phyloP scores from a whole-genome alignment of 176 grass and related monocot genomes.

The Musa schizocarpa region DNA sequence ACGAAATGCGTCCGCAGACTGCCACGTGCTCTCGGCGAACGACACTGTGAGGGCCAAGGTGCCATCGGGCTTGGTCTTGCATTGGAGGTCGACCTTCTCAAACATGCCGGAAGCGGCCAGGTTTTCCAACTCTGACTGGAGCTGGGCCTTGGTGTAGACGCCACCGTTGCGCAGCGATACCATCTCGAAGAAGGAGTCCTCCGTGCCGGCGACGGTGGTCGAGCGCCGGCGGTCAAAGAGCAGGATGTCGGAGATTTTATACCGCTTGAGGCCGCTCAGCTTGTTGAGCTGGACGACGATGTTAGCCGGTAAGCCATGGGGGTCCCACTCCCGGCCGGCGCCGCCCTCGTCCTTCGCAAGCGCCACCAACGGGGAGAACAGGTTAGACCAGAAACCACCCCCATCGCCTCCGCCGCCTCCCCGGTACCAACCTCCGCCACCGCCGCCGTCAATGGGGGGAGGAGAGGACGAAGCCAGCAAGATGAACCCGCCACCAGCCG shows the following conservation, averaged over 20 bases:
- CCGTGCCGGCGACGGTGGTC: slow-evolving; percentile 38
- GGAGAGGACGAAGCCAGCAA: slow-evolving; percentile 27
- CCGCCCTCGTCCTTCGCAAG: slow-evolving; percentile 37
- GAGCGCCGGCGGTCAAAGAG: slow-evolving; percentile 47
- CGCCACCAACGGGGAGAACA: slow-evolving; percentile 52
- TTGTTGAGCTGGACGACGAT: slow-evolving; percentile 63
- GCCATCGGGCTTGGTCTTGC: slow-evolving; percentile 84
- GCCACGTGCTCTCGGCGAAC: slow-evolving; percentile 81
- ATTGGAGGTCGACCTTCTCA: slow-evolving; percentile 75
- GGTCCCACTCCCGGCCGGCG: slow-evolving; percentile 60
- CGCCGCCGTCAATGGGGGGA: slow-evolving; percentile 12
- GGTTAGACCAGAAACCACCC: slow-evolving; percentile 57
- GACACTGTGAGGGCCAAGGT: slow-evolving; percentile 67
- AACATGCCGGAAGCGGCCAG: slow-evolving; percentile 92
- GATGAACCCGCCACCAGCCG: slow-evolving; percentile 40
- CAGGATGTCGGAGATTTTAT: slow-evolving; percentile 83
- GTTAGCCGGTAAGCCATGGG: slow-evolving; percentile 72
- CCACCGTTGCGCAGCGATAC: slow-evolving; percentile 72
- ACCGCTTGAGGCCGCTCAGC: slow-evolving; percentile 82
- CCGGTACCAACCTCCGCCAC: slow-evolving; percentile 42
- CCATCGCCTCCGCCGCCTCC: slow-evolving; percentile 38
- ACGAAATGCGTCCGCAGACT: slow-evolving; percentile 63
- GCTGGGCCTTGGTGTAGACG: slow-evolving; percentile 93
- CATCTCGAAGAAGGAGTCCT: slow-evolving; percentile 97
- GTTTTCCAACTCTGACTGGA: slow-evolving; percentile 74